Evolutionary conservation across 345 rosid species (phyloP).

Genomic region (Lagerstroemia speciosa): DNA sequence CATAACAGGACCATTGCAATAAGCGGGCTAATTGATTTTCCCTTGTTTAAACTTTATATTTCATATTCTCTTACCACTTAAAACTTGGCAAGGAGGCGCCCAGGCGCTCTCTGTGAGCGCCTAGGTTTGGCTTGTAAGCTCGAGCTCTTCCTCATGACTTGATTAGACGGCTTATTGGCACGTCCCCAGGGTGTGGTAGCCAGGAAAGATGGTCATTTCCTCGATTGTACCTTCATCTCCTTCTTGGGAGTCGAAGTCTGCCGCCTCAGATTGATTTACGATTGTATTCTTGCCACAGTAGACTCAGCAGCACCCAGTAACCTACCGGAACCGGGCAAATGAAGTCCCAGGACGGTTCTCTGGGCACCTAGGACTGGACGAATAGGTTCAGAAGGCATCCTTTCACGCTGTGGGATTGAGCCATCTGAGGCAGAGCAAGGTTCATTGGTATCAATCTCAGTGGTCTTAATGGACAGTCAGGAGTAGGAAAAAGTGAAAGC

Average conservation of each 20-base stretch:
- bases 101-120: neutral
- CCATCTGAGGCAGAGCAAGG: slow-evolving; percentile 19
- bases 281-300: slow-evolving; percentile 45
- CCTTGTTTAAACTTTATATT: neutral
- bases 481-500: neutral
- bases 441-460: slow-evolving; percentile 49
- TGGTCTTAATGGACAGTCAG: slow-evolving; percentile 33
- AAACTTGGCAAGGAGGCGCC: neutral
- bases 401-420: slow-evolving; percentile 20
- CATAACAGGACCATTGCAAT: neutral
- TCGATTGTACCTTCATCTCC: slow-evolving; percentile 20
- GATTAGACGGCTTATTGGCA: neutral
- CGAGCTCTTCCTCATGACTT: slow-evolving; percentile 20
- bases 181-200: slow-evolving; percentile 5
- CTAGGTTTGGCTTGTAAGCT: slow-evolving; percentile 18
- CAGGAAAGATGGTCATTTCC: slow-evolving; percentile 36
- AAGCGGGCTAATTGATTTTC: neutral
- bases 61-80: neutral
- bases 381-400: slow-evolving; percentile 23
- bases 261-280: slow-evolving; percentile 62
- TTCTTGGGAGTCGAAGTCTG: slow-evolving; percentile 39
- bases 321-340: slow-evolving; percentile 30
- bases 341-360: slow-evolving; percentile 19
- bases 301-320: slow-evolving; percentile 81
- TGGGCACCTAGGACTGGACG: slow-evolving; percentile 32